Conservation (phyloP, 169 alveolate species). For the Cystoisospora suis region DNA sequence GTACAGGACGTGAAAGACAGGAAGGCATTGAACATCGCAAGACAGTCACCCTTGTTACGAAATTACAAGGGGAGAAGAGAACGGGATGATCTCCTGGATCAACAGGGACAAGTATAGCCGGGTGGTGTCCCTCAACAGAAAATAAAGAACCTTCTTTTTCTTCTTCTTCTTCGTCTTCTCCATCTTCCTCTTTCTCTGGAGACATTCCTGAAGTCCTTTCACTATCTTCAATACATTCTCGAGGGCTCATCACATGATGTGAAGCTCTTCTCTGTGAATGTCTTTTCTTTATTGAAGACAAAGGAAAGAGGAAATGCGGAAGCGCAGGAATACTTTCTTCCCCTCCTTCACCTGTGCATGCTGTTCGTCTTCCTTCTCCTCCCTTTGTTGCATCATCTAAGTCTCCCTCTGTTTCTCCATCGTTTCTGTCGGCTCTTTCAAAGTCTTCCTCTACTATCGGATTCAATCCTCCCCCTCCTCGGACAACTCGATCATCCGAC, state of each 20-base stretch:
- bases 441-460: no score
- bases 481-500: no score
- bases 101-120: constrained; percentile 51
- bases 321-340: constrained; percentile 11
- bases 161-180: constrained; percentile 40
- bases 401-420: not conserved
- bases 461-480: no score
- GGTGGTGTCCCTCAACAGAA: constrained; percentile 4
- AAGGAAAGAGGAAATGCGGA: no score
- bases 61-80: constrained; percentile 54
- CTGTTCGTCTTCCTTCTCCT: not conserved
- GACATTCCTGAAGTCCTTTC: not conserved
- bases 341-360: constrained; percentile 48
- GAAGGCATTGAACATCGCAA: constrained; percentile 22
- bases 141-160: constrained; percentile 22
- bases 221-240: not conserved
- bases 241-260: not conserved
- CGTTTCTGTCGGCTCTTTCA: no score
- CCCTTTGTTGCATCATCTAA: not conserved
- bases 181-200: no score
- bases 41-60: constrained; percentile 50
- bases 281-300: no score
- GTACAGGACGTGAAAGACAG: constrained; percentile 30
- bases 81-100: not conserved
- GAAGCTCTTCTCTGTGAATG: not conserved